phyloP scores from a whole-genome alignment of 345 rosid species.

The Anastatica hierochuntica region DNA sequence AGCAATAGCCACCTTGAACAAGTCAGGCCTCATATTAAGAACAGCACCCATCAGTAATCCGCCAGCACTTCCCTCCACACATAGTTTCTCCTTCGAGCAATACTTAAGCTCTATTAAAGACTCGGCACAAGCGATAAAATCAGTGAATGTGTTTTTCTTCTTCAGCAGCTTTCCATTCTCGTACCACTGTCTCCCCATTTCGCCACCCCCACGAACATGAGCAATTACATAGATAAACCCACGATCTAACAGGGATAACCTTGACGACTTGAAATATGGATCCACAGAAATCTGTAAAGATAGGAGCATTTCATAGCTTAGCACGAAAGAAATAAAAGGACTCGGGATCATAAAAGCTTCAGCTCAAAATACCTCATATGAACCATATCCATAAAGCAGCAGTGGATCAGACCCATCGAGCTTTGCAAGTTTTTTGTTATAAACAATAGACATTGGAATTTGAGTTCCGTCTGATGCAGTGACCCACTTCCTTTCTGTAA shows the following conservation, averaged over 20 bases:
- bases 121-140: conserved; percentile 82
- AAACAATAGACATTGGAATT: conserved; percentile 78
- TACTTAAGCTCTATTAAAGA: conserved; percentile 53
- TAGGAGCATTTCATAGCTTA: conserved; percentile 3
- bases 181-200: conserved; percentile 97
- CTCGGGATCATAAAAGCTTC: background rate
- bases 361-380: conserved; percentile 67
- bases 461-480: conserved; percentile 74
- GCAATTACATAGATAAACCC: conserved; percentile 81
- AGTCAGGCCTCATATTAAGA: conserved; percentile 94
- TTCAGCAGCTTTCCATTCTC: conserved; percentile 79
- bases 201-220: conserved; percentile 97
- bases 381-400: conserved; percentile 86
- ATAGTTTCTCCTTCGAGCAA: conserved; percentile 68
- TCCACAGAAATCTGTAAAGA: conserved; percentile 49
- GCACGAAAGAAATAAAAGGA: background rate
- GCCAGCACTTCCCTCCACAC: conserved; percentile 92
- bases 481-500: conserved; percentile 85
- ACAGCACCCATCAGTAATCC: conserved; percentile 91
- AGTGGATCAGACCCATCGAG: conserved; percentile 79
- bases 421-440: conserved; percentile 58
- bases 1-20: conserved; percentile 81
- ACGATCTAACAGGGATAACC: conserved; percentile 80
- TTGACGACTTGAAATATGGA: conserved; percentile 62
- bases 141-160: conserved; percentile 85